These are phyloP conservation scores for Cryptomeria japonica DNA, from an alignment of 75 land plant species.

Conservation along the genomic window DNA sequence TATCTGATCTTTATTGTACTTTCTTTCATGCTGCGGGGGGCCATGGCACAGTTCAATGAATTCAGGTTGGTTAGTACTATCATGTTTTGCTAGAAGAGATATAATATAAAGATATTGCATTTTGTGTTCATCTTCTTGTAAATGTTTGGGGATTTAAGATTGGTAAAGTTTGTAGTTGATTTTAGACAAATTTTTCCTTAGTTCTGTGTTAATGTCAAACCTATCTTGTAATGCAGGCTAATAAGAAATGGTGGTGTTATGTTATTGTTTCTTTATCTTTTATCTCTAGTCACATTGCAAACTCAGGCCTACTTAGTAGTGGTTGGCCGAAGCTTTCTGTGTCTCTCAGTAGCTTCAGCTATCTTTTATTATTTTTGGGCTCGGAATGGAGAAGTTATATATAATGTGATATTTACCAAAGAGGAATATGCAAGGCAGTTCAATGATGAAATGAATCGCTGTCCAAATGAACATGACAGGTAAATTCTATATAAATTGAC, in stretches of 20 bases:
- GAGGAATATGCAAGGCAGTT: constrained; percentile 23
- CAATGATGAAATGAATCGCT: constrained; percentile 8
- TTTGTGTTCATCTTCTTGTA: background rate
- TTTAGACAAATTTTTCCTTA: background rate
- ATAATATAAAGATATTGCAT: background rate
- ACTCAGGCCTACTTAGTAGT: constrained; percentile 13
- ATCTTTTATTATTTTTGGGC: constrained; percentile 51
- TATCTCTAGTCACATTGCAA: constrained; percentile 21
- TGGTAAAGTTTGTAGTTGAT: background rate
- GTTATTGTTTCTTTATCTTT: constrained; percentile 24
- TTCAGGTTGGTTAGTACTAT: constrained; percentile 23
- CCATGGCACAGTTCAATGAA: constrained; percentile 31
- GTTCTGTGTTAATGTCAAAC: background rate
- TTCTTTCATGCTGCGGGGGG: constrained; percentile 29
- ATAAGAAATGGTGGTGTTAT: constrained; percentile 35
- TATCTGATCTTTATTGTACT: constrained; percentile 26
- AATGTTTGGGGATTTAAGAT: background rate
- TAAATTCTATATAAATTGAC: background rate
- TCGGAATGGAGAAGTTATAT: constrained; percentile 29
- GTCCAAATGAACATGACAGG: constrained; percentile 17
- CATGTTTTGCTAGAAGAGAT: background rate
- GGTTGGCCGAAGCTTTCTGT: constrained; percentile 34
- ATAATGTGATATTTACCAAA: constrained; percentile 21
- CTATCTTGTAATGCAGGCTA: constrained; percentile 21
- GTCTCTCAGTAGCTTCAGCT: constrained; percentile 27